Conservation (phyloP, 495 filamentous ascomycete species). For the Tetracladium setigerum region DNA sequence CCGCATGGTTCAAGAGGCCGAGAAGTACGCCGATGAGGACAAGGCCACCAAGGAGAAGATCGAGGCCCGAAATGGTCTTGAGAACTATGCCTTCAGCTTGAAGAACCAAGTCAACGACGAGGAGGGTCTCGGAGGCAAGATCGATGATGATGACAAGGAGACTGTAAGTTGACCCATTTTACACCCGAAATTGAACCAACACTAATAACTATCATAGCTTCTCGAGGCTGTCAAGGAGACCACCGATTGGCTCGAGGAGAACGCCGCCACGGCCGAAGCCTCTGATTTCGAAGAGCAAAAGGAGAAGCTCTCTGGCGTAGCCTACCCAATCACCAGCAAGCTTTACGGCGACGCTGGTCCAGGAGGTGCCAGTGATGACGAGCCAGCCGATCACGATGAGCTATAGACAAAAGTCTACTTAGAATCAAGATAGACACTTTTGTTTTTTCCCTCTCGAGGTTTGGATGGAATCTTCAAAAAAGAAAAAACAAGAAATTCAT, state of each 20-base stretch:
- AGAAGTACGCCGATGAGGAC: slow-evolving; percentile 98
- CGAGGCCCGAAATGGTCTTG: slow-evolving; percentile 88
- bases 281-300: slow-evolving; percentile 99
- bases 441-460: too few relatives aligned
- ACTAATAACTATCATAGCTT: slow-evolving; percentile 44
- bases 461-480: too few relatives aligned
- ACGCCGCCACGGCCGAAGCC: slow-evolving; percentile 71
- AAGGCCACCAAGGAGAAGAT: slow-evolving; percentile 94
- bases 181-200: not conserved
- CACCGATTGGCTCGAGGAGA: slow-evolving; percentile 96
- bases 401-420: slow-evolving; percentile 47
- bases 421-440: not conserved
- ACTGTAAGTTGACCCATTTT: slow-evolving; percentile 47
- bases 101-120: slow-evolving; percentile 99
- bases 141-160: slow-evolving; percentile 98
- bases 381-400: slow-evolving; percentile 79
- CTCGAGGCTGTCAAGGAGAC: slow-evolving; percentile 96
- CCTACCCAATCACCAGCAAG: slow-evolving; percentile 99
- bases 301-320: slow-evolving; percentile 94
- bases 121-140: slow-evolving; percentile 94
- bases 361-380: slow-evolving; percentile 60
- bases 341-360: slow-evolving; percentile 60
- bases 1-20: slow-evolving; percentile 94
- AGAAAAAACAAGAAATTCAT: too few relatives aligned
- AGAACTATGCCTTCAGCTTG: slow-evolving; percentile 94